phyloP scores from a whole-genome alignment of 208 protist species.

The Endotrypanum monterogeii region DNA sequence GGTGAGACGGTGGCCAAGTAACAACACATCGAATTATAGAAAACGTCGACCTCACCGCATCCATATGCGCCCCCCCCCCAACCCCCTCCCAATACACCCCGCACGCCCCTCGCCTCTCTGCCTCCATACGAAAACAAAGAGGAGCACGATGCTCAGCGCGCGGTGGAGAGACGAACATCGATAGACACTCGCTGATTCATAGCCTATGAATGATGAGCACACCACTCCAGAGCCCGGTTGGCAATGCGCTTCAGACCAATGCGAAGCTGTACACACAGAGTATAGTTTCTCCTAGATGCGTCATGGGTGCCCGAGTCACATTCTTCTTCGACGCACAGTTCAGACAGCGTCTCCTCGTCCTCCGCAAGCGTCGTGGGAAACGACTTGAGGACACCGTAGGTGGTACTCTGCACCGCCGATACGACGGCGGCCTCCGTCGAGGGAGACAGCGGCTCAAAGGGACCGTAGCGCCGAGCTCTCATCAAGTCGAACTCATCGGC shows the following conservation, averaged over 20 bases:
- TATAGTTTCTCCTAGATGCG: slow-evolving; percentile 37
- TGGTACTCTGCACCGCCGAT: slow-evolving; percentile 44
- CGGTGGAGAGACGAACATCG: background rate
- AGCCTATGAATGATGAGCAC: slow-evolving; percentile 15
- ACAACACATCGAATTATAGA: no score
- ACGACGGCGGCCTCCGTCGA: slow-evolving; percentile 63
- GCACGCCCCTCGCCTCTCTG: background rate
- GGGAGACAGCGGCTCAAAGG: slow-evolving; percentile 51
- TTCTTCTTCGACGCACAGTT: slow-evolving; percentile 17
- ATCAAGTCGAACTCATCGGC: slow-evolving; percentile 70
- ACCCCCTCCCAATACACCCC: background rate
- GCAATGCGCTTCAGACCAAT: slow-evolving; percentile 80
- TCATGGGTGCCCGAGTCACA: slow-evolving; percentile 9
- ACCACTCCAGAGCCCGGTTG: slow-evolving; percentile 54
- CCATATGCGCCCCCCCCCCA: background rate
- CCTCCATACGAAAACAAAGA: background rate
- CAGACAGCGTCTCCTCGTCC: slow-evolving; percentile 46
- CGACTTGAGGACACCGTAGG: slow-evolving; percentile 54
- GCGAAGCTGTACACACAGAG: slow-evolving; percentile 60
- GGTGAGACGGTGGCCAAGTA: background rate
- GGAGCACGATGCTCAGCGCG: background rate
- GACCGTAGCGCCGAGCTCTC: slow-evolving; percentile 44
- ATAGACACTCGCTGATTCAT: background rate
- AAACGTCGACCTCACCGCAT: background rate
- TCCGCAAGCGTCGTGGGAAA: slow-evolving; percentile 73